Evolutionary conservation across 495 filamentous ascomycete genomes (phyloP).

Genomic region (Penicillium robsamsonii): DNA sequence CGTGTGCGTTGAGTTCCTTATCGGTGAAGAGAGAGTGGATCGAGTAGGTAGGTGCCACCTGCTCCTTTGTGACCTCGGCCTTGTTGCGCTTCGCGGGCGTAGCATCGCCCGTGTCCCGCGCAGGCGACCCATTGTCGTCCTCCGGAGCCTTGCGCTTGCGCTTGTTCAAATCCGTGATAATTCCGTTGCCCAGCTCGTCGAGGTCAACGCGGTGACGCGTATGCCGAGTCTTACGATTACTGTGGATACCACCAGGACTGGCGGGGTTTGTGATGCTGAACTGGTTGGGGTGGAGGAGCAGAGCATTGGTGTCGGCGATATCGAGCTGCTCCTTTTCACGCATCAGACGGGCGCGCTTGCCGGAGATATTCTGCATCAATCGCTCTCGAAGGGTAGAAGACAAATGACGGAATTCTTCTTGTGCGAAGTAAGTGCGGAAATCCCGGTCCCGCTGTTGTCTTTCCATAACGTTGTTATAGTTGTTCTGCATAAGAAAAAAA

Average conservation of each 20-base stretch:
- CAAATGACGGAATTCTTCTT: slow-evolving; percentile 77
- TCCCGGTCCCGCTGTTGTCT: slow-evolving; percentile 42
- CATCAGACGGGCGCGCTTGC: slow-evolving; percentile 71
- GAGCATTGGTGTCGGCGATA: slow-evolving; percentile 80
- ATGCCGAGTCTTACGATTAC: slow-evolving; percentile 77
- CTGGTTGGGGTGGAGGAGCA: slow-evolving; percentile 88
- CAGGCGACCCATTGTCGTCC: slow-evolving; percentile 70
- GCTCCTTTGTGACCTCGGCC: slow-evolving; percentile 38
- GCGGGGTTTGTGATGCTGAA: slow-evolving; percentile 79
- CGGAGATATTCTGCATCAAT: slow-evolving; percentile 70
- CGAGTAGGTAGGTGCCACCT: slow-evolving; percentile 59
- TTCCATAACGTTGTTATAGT: slow-evolving; percentile 43
- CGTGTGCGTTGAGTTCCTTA: slow-evolving; percentile 78
- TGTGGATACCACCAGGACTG: slow-evolving; percentile 76
- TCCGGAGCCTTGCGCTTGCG: slow-evolving; percentile 73
- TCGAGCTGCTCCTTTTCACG: slow-evolving; percentile 89
- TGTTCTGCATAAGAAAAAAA: slow-evolving; percentile 28
- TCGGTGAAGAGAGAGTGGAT: slow-evolving; percentile 92
- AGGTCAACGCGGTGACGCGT: slow-evolving; percentile 77
- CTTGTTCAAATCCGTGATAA: slow-evolving; percentile 63
- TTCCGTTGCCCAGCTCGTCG: slow-evolving; percentile 67
- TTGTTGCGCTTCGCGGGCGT: slow-evolving; percentile 50
- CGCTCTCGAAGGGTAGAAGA: slow-evolving; percentile 78
- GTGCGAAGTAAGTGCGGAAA: slow-evolving; percentile 66
- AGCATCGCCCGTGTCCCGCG: slow-evolving; percentile 49